Percentiles rank a stretch among this genome's conserved stretches.
phyloP scores from a whole-genome alignment of 2,329 filamentous ascomycete species.

The Phaeomoniella chlamydospora region DNA sequence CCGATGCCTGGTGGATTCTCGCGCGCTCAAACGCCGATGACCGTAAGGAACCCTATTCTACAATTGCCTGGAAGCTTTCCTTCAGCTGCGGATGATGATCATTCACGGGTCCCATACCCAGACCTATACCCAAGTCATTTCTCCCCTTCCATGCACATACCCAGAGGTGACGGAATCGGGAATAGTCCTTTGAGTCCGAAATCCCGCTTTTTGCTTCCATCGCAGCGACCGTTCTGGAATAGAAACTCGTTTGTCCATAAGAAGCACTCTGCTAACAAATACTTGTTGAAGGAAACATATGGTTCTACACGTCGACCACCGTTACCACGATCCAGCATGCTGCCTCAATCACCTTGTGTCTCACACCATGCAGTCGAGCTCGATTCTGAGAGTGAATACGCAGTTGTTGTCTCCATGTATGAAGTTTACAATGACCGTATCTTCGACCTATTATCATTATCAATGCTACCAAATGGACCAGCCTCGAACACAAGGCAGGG shows the following conservation, averaged over 20 bases:
- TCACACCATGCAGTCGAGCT: constrained; percentile 52
- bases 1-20: constrained; percentile 51
- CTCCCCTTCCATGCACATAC: not conserved
- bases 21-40: constrained; percentile 27
- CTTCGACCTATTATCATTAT: constrained; percentile 46
- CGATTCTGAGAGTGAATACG: constrained; percentile 63
- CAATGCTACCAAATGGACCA: constrained; percentile 24
- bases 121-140: not conserved
- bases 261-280: constrained; percentile 13
- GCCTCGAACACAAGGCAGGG: constrained; percentile 24
- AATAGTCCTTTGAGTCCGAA: not conserved
- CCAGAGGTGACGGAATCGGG: not conserved
- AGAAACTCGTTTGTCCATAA: constrained; percentile 10
- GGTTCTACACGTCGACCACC: constrained; percentile 45
- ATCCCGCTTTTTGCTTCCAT: constrained; percentile 3
- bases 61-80: constrained; percentile 13
- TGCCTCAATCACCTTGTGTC: constrained; percentile 64
- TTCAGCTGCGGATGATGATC: not conserved
- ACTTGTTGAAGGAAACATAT: constrained; percentile 37
- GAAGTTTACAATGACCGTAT: constrained; percentile 30
- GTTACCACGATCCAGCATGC: constrained; percentile 52
- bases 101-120: not conserved
- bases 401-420: constrained; percentile 90
- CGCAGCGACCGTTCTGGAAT: constrained; percentile 18
- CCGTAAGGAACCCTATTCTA: constrained; percentile 24